A percentile compares a stretch with the other conserved stretches of the same genome.
Conservation (phyloP, 805 yeast genomes). For the Ogataea dorogensis region DNA sequence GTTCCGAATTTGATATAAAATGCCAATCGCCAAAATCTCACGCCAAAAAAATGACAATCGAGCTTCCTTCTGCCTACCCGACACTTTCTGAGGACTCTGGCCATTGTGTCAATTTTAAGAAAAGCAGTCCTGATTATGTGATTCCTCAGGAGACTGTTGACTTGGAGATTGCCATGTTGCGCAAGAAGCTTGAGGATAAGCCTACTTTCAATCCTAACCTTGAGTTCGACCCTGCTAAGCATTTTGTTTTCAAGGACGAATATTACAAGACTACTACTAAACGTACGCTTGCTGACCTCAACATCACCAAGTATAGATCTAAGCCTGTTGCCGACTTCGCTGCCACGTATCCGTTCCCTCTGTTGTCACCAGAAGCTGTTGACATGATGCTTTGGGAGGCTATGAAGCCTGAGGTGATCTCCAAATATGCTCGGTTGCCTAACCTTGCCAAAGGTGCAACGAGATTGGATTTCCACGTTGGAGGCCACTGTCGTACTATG, state of each 20-base stretch:
- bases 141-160: conserved; percentile 27
- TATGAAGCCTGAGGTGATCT: conserved; percentile 41
- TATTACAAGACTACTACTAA: conserved; percentile 36
- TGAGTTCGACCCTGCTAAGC: conserved; percentile 38
- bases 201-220: conserved; percentile 31
- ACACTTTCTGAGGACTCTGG: conserved; percentile 22
- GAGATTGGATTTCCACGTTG: conserved; percentile 42
- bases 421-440: conserved; percentile 41
- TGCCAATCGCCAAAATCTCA: neutral
- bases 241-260: conserved; percentile 37
- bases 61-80: conserved; percentile 19
- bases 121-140: conserved; percentile 21
- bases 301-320: conserved; percentile 33
- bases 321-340: conserved; percentile 35
- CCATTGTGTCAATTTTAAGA: conserved; percentile 17
- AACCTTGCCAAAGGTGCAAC: conserved; percentile 31
- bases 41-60: conserved; percentile 15
- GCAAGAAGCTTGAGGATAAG: conserved; percentile 22
- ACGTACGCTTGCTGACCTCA: conserved; percentile 37
- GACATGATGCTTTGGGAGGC: conserved; percentile 54
- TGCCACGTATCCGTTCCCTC: conserved; percentile 57
- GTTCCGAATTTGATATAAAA: neutral
- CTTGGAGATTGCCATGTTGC: conserved; percentile 22
- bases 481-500: conserved; percentile 43
- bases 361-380: conserved; percentile 57